These are phyloP conservation scores for Phtheirospermum japonicum DNA, from an alignment of 257 asterid species.

Conservation along the genomic window DNA sequence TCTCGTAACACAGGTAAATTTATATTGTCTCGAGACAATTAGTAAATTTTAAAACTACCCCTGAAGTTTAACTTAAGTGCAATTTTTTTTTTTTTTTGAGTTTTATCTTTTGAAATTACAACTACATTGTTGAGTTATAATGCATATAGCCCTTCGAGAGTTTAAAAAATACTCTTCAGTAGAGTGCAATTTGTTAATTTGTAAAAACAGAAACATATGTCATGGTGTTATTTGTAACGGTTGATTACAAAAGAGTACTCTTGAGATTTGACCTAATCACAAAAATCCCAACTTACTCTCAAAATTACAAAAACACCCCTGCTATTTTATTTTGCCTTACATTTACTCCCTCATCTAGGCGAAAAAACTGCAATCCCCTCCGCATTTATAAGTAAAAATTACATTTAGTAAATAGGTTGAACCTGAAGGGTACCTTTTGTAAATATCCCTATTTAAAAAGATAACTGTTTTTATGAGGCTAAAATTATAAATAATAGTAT, in stretches of 20 bases:
- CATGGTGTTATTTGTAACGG: background rate
- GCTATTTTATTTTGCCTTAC: background rate
- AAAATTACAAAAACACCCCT: background rate
- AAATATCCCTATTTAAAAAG: background rate
- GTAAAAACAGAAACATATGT: no score
- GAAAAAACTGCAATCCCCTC: background rate
- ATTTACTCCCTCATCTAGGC: background rate
- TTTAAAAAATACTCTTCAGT: background rate
- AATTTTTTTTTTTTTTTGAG: no score
- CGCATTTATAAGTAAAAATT: no score
- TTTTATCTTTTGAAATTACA: no score
- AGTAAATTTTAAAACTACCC: no score
- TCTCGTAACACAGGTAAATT: conserved; percentile 91
- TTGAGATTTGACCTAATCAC: no score
- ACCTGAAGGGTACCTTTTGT: background rate
- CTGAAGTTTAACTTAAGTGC: background rate
- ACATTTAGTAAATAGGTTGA: no score
- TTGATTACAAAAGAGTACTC: no score
- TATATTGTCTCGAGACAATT: no score
- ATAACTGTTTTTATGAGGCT: no score
- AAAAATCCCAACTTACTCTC: background rate
- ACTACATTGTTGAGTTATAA: no score
- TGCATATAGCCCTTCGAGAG: background rate
- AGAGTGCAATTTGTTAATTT: background rate
- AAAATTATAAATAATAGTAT: no score